Base-by-base conservation (phyloP, 148 eudicot genomes). In the Camellia sinensis region DNA sequence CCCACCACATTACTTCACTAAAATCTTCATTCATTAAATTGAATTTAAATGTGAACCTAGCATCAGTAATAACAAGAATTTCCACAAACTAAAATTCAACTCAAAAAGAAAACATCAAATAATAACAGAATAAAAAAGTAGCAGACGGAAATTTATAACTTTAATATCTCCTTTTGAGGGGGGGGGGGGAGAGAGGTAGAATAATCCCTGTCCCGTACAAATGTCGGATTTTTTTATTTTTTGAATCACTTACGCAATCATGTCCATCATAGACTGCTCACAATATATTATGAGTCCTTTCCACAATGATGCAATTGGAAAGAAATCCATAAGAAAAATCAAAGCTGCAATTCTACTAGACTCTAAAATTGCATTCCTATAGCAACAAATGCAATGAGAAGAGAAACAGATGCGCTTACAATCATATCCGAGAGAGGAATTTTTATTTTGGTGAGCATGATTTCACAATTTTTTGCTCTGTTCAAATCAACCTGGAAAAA, bases 401-500 rank as follows among this genome's bases (percentile, higher is more conserved):
- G 52, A 69, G 50, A 41, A 59, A 82, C 62, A 67, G 73, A 80
- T 77, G 82, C 83, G 80, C 86, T 87, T 90, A 96, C 99, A 86
- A 92, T 77, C 99, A 96, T 90, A 69, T 93, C 98, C 48, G 98
- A 93, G 46, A 96, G 92, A 80, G 99, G 98, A 78, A 96, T 91
- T 87, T 96, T 96, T 82, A 96, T 89, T 86, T 95, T 96, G 62
- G 99, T 90, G 71, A 96, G 98, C 99, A 96, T 96, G 82, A 96
- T 96, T 80, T 96, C 99, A 84, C 99, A 96, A 79, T 96, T 96
- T 81, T 96, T 86, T 71, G 99, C 99, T 80, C 98, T 89, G 37
- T 97, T 94, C 87, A 96, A 83, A 86, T 96, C 99, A 84, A 96
- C 89, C 99, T 96, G 89, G 64, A 74, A 86, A 70, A 52, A 37